Evolutionary conservation across 805 yeast genomes (phyloP).

Genomic region (Candida tibetensis): DNA sequence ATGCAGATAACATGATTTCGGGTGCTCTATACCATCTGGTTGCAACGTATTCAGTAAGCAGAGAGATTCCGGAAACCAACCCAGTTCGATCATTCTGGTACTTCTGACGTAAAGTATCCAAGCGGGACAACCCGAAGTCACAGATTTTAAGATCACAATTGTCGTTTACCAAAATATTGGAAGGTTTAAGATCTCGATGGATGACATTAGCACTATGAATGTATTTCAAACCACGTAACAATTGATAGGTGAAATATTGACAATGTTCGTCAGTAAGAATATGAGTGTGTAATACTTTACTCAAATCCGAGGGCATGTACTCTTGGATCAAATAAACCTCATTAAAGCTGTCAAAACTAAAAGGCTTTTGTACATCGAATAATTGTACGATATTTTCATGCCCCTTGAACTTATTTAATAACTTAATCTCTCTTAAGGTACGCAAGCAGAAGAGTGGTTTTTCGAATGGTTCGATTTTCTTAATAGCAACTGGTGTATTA

Average conservation of each 20-base stretch:
- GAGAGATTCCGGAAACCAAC: slow-evolving; percentile 28
- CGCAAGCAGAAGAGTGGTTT: slow-evolving; percentile 64
- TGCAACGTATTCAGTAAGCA: slow-evolving; percentile 77
- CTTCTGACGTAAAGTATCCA: slow-evolving; percentile 43
- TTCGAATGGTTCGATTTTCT: slow-evolving; percentile 70
- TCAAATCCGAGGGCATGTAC: slow-evolving; percentile 72
- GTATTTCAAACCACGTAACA: slow-evolving; percentile 64
- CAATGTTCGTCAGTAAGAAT: slow-evolving; percentile 62
- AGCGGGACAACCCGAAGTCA: slow-evolving; percentile 73
- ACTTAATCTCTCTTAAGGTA: slow-evolving; percentile 66
- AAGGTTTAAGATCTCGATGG: slow-evolving; percentile 76
- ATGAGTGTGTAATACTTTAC: slow-evolving; percentile 57
- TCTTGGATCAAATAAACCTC: slow-evolving; percentile 79
- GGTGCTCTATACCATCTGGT: slow-evolving; percentile 87
- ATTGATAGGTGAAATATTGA: slow-evolving; percentile 68
- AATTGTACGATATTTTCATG: slow-evolving; percentile 74
- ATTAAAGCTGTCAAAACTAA: slow-evolving; percentile 53
- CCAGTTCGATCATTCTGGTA: slow-evolving; percentile 13
- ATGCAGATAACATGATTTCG: slow-evolving; percentile 72
- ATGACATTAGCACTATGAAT: slow-evolving; percentile 72
- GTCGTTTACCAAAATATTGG: slow-evolving; percentile 62
- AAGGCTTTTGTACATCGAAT: slow-evolving; percentile 64
- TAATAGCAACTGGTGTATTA: slow-evolving; percentile 67
- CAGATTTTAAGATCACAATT: slow-evolving; percentile 75
- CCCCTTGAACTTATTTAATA: slow-evolving; percentile 57